Base-by-base conservation (phyloP, 2,329 filamentous ascomycete genomes). In the Dactylellina cionopaga region DNA sequence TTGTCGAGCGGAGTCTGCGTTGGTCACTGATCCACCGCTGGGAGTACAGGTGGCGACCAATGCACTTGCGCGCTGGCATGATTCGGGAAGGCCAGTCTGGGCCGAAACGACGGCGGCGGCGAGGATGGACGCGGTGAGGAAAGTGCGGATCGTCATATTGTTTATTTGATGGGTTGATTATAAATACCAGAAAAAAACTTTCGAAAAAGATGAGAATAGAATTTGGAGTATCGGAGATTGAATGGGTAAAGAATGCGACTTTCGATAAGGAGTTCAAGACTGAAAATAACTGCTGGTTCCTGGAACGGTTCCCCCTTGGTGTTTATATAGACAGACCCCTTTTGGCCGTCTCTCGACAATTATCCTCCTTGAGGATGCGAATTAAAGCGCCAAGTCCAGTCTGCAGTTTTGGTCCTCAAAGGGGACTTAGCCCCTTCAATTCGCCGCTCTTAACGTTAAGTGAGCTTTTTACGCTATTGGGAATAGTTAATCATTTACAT, bases 331-430 rank as follows among this genome's bases (percentile, higher is more conserved):
- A 27, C 27, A 22, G 6, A 13, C 15, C 15, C 24, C 51, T 31
- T 22, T 24, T 43, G n/a, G n/a, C 19, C 13, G 19, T 29, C 13
- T 24, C 19, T 29, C n/a, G n/a, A n/a, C n/a, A n/a, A n/a, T n/a
- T n/a, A n/a, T n/a, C n/a, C n/a, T n/a, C n/a, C 5, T 58, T 19
- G 10, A 15, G 24, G 15, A 22, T 43, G 24, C 54, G 27, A 33
- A 15, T 13, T 17, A 22, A 25, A 6, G 37, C n/a, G 62, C 62
- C 62, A 66, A 66, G 62, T 10, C 7, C 43, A 58, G 46, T 25
- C 22, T 66, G 62, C 62, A 66, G 49, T 43, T 66, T 66, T 56
- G 62, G 62, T 27, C 39, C 27, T 19, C 22, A 29, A 43, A 29
- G n/a, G 62, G 51, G 25, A 15, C 35, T 41, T 54, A 37, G 51